phyloP scores from a whole-genome alignment of 2,329 filamentous ascomycete species.

The Hypoxylon rubiginosum region DNA sequence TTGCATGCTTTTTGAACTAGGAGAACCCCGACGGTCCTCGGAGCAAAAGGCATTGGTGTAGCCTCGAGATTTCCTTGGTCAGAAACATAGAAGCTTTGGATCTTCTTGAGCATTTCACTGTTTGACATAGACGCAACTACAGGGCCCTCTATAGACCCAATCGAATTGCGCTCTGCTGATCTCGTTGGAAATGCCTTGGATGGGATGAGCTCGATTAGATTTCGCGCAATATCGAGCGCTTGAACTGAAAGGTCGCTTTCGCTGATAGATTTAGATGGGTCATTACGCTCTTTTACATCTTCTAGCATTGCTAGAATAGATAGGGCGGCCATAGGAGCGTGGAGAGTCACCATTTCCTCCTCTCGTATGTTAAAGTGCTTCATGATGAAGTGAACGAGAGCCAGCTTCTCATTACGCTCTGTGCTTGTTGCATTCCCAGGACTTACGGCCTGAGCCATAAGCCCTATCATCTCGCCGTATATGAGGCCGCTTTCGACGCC shows the following conservation, averaged over 20 bases:
- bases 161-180: constrained; percentile 43
- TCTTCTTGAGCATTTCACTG: constrained; percentile 69
- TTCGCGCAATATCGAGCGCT: constrained; percentile 64
- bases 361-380: constrained; percentile 92
- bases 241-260: constrained; percentile 47
- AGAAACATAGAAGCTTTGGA: constrained; percentile 76
- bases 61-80: constrained; percentile 79
- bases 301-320: constrained; percentile 73
- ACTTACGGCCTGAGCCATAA: constrained; percentile 73
- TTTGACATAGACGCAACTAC: constrained; percentile 55
- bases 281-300: constrained; percentile 60
- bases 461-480: constrained; percentile 82
- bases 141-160: constrained; percentile 46
- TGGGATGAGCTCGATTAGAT: constrained; percentile 74
- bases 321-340: constrained; percentile 83
- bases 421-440: constrained; percentile 58
- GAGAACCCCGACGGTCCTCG: constrained; percentile 69
- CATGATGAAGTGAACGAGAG: constrained; percentile 84
- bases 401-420: constrained; percentile 73
- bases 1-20: constrained; percentile 72
- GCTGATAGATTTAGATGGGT: constrained; percentile 22
- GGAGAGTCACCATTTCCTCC: constrained; percentile 92
- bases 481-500: constrained; percentile 95
- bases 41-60: constrained; percentile 69
- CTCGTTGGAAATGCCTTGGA: constrained; percentile 69